Evolutionary conservation across 1,139 yeast genomes (phyloP).

Genomic region (Saccharomyces hybrid): DNA sequence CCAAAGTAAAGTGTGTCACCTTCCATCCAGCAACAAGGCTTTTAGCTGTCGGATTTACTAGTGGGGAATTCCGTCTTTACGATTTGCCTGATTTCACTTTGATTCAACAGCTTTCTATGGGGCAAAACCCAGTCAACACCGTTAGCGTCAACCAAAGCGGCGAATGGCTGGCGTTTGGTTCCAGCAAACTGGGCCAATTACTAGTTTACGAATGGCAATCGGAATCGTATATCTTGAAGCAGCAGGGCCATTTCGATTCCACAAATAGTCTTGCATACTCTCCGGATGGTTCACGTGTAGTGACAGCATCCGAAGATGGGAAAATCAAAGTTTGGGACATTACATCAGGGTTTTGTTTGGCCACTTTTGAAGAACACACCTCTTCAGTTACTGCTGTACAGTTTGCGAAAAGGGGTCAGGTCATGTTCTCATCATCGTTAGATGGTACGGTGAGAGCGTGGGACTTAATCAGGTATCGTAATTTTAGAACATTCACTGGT

Average conservation of each 20-base stretch:
- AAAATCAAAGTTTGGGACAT: slow-evolving; percentile 96
- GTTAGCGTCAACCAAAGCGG: slow-evolving; percentile 77
- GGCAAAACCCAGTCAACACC: slow-evolving; percentile 81
- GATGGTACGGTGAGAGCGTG: slow-evolving; percentile 98
- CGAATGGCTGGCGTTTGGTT: slow-evolving; percentile 97
- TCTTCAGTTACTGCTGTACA: slow-evolving; percentile 83
- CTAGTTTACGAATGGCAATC: slow-evolving; percentile 98
- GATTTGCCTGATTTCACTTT: slow-evolving; percentile 72
- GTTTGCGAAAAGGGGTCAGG: slow-evolving; percentile 83
- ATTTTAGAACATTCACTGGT: slow-evolving; percentile 90
- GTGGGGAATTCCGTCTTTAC: slow-evolving; percentile 89
- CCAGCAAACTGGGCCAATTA: slow-evolving; percentile 83
- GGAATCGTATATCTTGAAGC: slow-evolving; percentile 88
- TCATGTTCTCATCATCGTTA: slow-evolving; percentile 78
- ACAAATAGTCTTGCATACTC: slow-evolving; percentile 80
- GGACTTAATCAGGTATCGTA: slow-evolving; percentile 89
- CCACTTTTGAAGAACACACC: slow-evolving; percentile 85
- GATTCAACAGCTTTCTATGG: slow-evolving; percentile 85
- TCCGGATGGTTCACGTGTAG: slow-evolving; percentile 89
- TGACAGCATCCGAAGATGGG: slow-evolving; percentile 96
- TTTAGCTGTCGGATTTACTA: slow-evolving; percentile 80
- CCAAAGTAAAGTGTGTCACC: slow-evolving; percentile 71
- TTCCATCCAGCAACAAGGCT: slow-evolving; percentile 69
- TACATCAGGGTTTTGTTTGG: slow-evolving; percentile 83
- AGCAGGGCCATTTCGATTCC: slow-evolving; percentile 94